Percentiles rank a stretch among this genome's conserved stretches.
These are phyloP conservation scores for Magnaporthales sp. DNA, from an alignment of 2,329 filamentous ascomycete genomes.

Conservation along the genomic window DNA sequence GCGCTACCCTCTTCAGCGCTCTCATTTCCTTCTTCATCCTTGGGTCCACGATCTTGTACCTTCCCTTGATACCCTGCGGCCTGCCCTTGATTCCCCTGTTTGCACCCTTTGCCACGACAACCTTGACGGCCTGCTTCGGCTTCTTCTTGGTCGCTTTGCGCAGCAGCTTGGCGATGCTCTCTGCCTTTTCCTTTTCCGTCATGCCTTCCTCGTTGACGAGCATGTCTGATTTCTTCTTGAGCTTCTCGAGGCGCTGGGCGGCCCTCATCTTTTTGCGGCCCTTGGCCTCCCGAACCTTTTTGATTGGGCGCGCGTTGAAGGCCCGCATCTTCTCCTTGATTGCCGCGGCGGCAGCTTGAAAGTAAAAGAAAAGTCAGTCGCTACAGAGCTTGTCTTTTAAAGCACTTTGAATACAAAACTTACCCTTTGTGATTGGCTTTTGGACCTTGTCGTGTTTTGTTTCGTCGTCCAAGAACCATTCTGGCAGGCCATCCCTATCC, in stretches of 20 bases:
- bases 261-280: constrained; percentile 96
- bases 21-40: constrained; percentile 94
- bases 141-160: constrained; percentile 78
- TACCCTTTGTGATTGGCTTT: constrained; percentile 72
- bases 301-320: constrained; percentile 92
- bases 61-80: constrained; percentile 86
- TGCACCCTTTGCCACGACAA: constrained; percentile 78
- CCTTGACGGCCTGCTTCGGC: constrained; percentile 70
- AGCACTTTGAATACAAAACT: neutral
- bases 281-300: constrained; percentile 96
- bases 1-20: constrained; percentile 68
- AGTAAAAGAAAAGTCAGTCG: neutral
- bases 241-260: constrained; percentile 81
- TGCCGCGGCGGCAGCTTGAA: constrained; percentile 64
- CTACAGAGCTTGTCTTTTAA: neutral
- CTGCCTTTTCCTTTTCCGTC: constrained; percentile 93
- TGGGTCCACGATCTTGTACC: constrained; percentile 94
- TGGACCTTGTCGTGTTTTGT: constrained; percentile 71
- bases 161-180: constrained; percentile 73
- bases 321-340: constrained; percentile 93
- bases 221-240: constrained; percentile 94
- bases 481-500: constrained; percentile 82
- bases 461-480: constrained; percentile 98
- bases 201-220: constrained; percentile 83
- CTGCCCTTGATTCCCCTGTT: constrained; percentile 76